phyloP scores from a whole-genome alignment of 176 grass and related monocot genomes.

The Poa pratensis region DNA sequence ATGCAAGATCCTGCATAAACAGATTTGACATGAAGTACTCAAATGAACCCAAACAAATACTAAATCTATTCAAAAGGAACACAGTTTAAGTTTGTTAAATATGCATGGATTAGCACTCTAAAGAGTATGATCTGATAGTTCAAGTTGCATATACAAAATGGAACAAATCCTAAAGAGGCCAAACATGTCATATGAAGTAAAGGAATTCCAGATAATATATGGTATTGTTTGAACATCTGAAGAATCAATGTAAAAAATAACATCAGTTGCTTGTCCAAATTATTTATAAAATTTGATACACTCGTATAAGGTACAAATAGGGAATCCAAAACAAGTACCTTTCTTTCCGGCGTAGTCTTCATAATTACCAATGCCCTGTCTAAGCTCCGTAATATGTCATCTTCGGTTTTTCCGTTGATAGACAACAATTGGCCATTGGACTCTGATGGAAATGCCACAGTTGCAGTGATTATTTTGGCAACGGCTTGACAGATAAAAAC shows the following conservation, averaged over 20 bases:
- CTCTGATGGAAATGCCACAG: slow-evolving; percentile 54
- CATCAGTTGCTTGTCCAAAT: background rate
- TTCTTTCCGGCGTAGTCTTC: slow-evolving; percentile 62
- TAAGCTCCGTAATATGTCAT: slow-evolving; percentile 71
- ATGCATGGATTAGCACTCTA: background rate
- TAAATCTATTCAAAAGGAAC: slow-evolving; percentile 12
- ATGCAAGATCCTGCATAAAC: slow-evolving; percentile 70
- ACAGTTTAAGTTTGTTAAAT: slow-evolving; percentile 9
- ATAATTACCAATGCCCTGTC: slow-evolving; percentile 62
- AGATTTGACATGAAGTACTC: slow-evolving; percentile 33
- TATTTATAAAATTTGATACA: slow-evolving; percentile 23
- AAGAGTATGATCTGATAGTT: slow-evolving; percentile 23
- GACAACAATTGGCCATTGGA: slow-evolving; percentile 72
- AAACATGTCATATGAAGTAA: background rate
- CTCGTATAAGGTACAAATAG: background rate
- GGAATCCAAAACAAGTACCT: slow-evolving; percentile 44
- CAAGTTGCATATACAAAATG: slow-evolving; percentile 7
- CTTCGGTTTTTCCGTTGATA: slow-evolving; percentile 83
- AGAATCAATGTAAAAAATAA: slow-evolving; percentile 2
- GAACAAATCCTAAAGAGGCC: slow-evolving; percentile 14
- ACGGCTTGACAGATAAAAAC: background rate
- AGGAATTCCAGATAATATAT: slow-evolving; percentile 13
- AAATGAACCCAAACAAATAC: slow-evolving; percentile 29
- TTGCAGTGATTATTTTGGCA: slow-evolving; percentile 10
- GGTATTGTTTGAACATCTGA: slow-evolving; percentile 21